A percentile compares a stretch with the other conserved stretches of the same genome.
These are phyloP conservation scores for Suillus clintonianus DNA, from an alignment of 768 basidiomycete species.

Conservation along the genomic window DNA sequence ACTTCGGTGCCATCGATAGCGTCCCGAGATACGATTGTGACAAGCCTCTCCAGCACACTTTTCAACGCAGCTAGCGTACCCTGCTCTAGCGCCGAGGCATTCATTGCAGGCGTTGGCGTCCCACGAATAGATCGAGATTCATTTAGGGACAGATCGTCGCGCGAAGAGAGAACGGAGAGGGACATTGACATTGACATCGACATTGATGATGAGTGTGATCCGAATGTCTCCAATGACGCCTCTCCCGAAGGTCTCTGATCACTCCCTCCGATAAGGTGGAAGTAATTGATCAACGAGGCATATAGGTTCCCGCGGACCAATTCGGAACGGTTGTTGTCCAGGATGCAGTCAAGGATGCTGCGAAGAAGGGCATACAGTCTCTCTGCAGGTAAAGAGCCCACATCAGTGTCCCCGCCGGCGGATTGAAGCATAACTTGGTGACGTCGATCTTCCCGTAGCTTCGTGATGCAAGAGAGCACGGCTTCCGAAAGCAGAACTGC, in stretches of 20 bases:
- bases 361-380: slow-evolving; percentile 74
- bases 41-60: slow-evolving; percentile 67
- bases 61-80: slow-evolving; percentile 72
- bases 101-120: slow-evolving; percentile 16
- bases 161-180: slow-evolving; percentile 37
- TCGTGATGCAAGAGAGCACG: slow-evolving; percentile 80
- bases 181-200: slow-evolving; percentile 32
- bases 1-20: slow-evolving; percentile 94
- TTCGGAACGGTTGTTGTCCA: slow-evolving; percentile 78
- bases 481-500: slow-evolving; percentile 84
- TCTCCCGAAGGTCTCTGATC: slow-evolving; percentile 18
- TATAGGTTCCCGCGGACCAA: slow-evolving; percentile 94
- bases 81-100: slow-evolving; percentile 48
- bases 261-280: slow-evolving; percentile 57
- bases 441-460: slow-evolving; percentile 81
- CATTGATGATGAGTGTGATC: slow-evolving; percentile 28
- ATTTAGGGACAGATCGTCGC: slow-evolving; percentile 43
- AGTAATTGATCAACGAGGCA: slow-evolving; percentile 85
- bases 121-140: slow-evolving; percentile 37
- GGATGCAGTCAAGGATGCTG: slow-evolving; percentile 70
- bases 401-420: slow-evolving; percentile 59
- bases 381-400: slow-evolving; percentile 77
- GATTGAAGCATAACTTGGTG: slow-evolving; percentile 71
- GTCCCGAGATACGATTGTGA: slow-evolving; percentile 78
- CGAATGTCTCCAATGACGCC: slow-evolving; percentile 14